Evolutionary conservation across 257 asterid genomes (phyloP).

Genomic region (Verbena officinalis): DNA sequence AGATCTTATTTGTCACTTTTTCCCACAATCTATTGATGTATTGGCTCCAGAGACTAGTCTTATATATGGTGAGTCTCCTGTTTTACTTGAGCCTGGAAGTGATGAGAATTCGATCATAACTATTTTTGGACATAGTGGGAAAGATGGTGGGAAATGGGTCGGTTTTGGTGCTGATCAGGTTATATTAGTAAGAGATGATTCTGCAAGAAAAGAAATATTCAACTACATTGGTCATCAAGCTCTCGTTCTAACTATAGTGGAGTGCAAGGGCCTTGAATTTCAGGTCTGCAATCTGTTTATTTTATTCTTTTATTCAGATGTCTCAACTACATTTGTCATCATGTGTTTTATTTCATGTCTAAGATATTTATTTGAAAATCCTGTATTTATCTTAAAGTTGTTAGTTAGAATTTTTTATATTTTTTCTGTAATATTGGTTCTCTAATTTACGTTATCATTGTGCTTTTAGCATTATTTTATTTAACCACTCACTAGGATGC

Average conservation of each 20-base stretch:
- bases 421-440: too few relatives aligned
- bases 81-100: slow-evolving; percentile 50
- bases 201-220: slow-evolving; percentile 42
- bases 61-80: slow-evolving; percentile 59
- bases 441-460: too few relatives aligned
- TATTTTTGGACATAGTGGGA: slow-evolving; percentile 47
- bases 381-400: too few relatives aligned
- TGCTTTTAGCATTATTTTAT: too few relatives aligned
- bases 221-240: slow-evolving; percentile 52
- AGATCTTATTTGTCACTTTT: slow-evolving; percentile 51
- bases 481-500: too few relatives aligned
- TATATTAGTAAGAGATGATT: slow-evolving; percentile 62
- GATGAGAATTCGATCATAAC: slow-evolving; percentile 51
- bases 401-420: too few relatives aligned
- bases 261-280: slow-evolving; percentile 78
- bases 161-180: slow-evolving; percentile 81
- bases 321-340: not conserved
- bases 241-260: slow-evolving; percentile 57
- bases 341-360: not conserved
- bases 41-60: slow-evolving; percentile 56
- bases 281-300: slow-evolving; percentile 41
- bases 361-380: too few relatives aligned
- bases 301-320: not conserved
- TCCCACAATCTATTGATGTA: slow-evolving; percentile 54
- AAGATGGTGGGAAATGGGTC: slow-evolving; percentile 36